Percentiles rank a stretch among this genome's conserved stretches.
Evolutionary conservation across 2,329 filamentous ascomycete species (phyloP).

Genomic region (Fusarium piperis): DNA sequence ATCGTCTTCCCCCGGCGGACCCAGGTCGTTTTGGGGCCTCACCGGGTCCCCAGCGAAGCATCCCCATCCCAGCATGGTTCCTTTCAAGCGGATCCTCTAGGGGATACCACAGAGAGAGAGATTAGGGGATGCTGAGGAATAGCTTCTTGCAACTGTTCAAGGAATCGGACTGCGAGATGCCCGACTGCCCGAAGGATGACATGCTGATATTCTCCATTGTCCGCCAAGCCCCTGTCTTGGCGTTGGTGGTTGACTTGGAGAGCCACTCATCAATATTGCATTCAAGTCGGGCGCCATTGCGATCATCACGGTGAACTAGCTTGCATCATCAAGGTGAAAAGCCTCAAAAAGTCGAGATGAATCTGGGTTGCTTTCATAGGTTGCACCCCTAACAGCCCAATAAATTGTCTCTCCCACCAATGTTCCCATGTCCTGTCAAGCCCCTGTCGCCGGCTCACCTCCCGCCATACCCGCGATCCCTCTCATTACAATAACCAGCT

Average conservation of each 20-base stretch:
- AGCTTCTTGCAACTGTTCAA: background rate
- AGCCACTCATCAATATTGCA: slow-evolving; percentile 34
- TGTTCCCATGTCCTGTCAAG: slow-evolving; percentile 15
- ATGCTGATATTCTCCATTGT: background rate
- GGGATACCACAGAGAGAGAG: background rate
- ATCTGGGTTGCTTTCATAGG: slow-evolving; percentile 24
- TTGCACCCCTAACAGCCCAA: slow-evolving; percentile 12
- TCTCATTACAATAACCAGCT: slow-evolving; percentile 17
- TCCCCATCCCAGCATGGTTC: slow-evolving; percentile 24
- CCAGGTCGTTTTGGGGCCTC: slow-evolving; percentile 26
- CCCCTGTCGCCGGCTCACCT: slow-evolving; percentile 31
- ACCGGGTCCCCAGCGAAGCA: slow-evolving; percentile 14
- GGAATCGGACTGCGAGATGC: background rate
- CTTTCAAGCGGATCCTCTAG: slow-evolving; percentile 30
- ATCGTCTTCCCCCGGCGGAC: slow-evolving; percentile 41
- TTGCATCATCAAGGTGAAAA: background rate
- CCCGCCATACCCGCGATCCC: slow-evolving; percentile 22
- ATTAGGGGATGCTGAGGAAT: background rate
- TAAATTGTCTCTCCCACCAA: slow-evolving; percentile 23
- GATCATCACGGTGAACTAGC: slow-evolving; percentile 19
- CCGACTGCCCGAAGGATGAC: background rate
- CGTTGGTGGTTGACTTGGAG: background rate
- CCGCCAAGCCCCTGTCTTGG: slow-evolving; percentile 15
- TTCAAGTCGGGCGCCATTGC: slow-evolving; percentile 26
- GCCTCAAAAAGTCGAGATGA: background rate